Evolutionary conservation across 345 rosid species (phyloP).

Genomic region (Aquilaria malaccensis): DNA sequence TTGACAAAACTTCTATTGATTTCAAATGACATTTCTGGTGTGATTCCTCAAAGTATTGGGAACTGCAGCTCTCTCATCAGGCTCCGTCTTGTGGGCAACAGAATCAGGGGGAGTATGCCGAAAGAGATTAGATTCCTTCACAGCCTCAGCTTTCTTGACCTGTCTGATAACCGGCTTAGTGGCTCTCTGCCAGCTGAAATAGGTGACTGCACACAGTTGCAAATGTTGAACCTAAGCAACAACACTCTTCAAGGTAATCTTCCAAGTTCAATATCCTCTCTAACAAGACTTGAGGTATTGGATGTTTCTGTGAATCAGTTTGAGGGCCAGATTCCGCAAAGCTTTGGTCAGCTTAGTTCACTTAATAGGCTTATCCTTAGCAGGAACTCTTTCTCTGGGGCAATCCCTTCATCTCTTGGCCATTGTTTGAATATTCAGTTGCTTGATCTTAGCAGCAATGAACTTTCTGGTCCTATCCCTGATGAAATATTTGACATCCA

Average conservation of each 20-base stretch:
- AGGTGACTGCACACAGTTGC: conserved; percentile 63
- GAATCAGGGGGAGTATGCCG: conserved; percentile 57
- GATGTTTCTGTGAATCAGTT: conserved; percentile 55
- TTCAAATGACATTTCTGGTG: conserved; percentile 68
- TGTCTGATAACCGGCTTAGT: conserved; percentile 54
- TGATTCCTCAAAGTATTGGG: conserved; percentile 64
- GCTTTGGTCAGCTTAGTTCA: conserved; percentile 51
- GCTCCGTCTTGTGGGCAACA: conserved; percentile 53
- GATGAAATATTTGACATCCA: conserved; percentile 45
- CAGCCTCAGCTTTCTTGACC: conserved; percentile 59
- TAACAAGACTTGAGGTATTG: conserved; percentile 50
- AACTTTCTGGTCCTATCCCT: conserved; percentile 48
- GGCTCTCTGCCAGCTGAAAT: conserved; percentile 65
- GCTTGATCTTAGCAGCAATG: conserved; percentile 69
- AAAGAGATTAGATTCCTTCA: conserved; percentile 54
- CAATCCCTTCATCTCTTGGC: conserved; percentile 50
- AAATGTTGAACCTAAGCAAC: conserved; percentile 74
- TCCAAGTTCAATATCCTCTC: conserved; percentile 56
- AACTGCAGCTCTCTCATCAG: conserved; percentile 53
- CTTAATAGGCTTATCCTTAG: conserved; percentile 45
- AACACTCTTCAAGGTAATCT: conserved; percentile 62
- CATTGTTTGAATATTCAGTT: conserved; percentile 53
- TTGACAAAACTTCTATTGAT: conserved; percentile 69
- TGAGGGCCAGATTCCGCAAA: conserved; percentile 40
- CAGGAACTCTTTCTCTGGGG: conserved; percentile 41